Conservation (phyloP, 345 rosid species). For the Kandelia obovata region DNA sequence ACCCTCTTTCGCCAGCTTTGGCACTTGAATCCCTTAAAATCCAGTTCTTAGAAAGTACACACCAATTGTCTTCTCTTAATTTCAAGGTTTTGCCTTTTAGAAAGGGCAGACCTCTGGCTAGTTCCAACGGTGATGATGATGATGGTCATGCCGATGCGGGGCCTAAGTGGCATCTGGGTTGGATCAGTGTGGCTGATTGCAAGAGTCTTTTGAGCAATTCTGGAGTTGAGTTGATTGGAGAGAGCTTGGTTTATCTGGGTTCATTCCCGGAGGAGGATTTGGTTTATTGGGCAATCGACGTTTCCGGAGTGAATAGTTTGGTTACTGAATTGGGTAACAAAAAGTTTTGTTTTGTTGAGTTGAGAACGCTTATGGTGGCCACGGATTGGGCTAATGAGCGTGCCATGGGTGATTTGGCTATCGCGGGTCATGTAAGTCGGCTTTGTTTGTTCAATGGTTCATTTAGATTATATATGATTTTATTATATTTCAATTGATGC, state of each 20-base stretch:
- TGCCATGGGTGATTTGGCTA: constrained; percentile 81
- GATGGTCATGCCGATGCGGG: constrained; percentile 34
- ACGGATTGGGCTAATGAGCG: constrained; percentile 78
- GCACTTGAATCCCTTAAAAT: constrained; percentile 67
- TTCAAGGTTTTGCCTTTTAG: constrained; percentile 75
- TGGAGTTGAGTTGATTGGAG: constrained; percentile 51
- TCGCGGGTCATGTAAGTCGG: constrained; percentile 87
- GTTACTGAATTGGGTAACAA: constrained; percentile 42
- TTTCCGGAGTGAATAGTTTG: constrained; percentile 38
- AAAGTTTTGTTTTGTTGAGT: constrained; percentile 69
- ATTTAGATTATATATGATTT: background rate
- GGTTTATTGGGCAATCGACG: constrained; percentile 82
- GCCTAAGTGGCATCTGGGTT: constrained; percentile 74
- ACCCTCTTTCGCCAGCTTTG: constrained; percentile 53
- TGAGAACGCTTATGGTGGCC: constrained; percentile 90
- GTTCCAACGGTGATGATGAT: constrained; percentile 39
- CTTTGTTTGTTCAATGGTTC: background rate
- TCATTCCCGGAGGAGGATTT: constrained; percentile 51
- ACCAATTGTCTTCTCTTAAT: constrained; percentile 41
- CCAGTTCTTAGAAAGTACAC: constrained; percentile 41
- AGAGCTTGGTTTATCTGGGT: constrained; percentile 75
- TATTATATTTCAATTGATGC: background rate
- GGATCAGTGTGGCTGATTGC: constrained; percentile 70
- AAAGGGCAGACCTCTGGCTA: constrained; percentile 76
- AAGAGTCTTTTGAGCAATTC: constrained; percentile 33